These are phyloP conservation scores for Ilyonectria destructans DNA, from an alignment of 2,329 filamentous ascomycete species.

Conservation along the genomic window DNA sequence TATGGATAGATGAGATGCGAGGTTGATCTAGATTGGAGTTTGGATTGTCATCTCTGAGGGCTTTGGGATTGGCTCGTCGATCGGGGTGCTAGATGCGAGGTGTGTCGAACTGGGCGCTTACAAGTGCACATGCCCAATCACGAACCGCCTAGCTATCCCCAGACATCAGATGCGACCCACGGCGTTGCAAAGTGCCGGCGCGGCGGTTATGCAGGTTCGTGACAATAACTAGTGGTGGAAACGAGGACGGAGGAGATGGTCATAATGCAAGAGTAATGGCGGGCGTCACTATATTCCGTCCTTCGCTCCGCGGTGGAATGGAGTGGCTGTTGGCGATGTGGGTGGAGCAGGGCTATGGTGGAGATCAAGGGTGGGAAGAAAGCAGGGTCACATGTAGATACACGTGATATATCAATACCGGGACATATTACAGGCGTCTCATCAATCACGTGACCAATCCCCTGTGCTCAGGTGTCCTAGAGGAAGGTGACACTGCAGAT, in stretches of 20 bases:
- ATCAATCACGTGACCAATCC: background rate
- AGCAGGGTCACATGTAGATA: background rate
- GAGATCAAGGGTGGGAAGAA: background rate
- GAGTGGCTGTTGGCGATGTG: background rate
- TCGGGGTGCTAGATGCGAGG: constrained; percentile 20
- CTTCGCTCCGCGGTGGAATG: background rate
- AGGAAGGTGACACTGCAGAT: constrained; percentile 17
- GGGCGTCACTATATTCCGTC: constrained; percentile 18
- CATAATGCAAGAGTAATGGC: constrained; percentile 21
- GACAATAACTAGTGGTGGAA: constrained; percentile 28
- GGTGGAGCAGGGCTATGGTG: background rate
- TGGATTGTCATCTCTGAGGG: constrained; percentile 30
- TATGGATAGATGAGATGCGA: constrained; percentile 18
- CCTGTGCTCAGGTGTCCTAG: background rate
- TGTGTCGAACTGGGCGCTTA: constrained; percentile 44
- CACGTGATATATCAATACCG: background rate
- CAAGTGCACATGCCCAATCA: constrained; percentile 40
- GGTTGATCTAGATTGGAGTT: constrained; percentile 36
- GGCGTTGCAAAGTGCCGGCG: constrained; percentile 33
- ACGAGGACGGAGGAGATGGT: constrained; percentile 1
- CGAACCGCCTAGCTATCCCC: constrained; percentile 1
- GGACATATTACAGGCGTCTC: background rate
- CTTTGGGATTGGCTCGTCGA: constrained; percentile 40
- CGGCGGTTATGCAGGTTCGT: constrained; percentile 42
- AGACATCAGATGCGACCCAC: constrained; percentile 35